Evolutionary conservation across 1,284 basidiomycete species (phyloP), one percentile per base, ranked within the genome.

Genomic region (Blastosporella zonata): DNA sequence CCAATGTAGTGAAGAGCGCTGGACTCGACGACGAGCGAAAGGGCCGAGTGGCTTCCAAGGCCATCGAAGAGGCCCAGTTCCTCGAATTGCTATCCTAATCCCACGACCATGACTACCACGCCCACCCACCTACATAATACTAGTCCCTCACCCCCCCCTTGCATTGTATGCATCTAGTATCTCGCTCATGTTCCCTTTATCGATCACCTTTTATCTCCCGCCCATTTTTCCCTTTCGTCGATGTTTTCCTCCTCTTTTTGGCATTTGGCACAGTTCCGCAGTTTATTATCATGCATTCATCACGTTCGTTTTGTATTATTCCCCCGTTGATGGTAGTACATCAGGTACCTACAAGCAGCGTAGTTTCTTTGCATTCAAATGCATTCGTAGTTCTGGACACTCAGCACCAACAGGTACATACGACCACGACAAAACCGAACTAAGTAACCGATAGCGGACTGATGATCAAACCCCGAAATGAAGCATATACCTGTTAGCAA

Each of bases 1-100:
- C 84, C 7, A 74, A 76, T 47, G 81, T 93, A 70, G 67, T 93
- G 51, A 83, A 81, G 62, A 83, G 81, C 36, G 74, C 87, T 17
- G 75, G 74, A 18, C 68, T 90, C 56, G 79, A 89, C 57, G 79
- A 82, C 53, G 79, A 79, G 44, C 72, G 72, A 49, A 73, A 72
- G 50, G 66, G 68, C 46, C 77, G 74, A 43, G 70, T 88, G 49
- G 75, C 78, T 23, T 68, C 73, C 44, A 86, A 85, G 71, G 81
- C 78, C 33, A 62, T 66, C 69, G 79, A 81, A 59, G 71, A 64
- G 47, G 76, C 79, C 58, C 79, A 75, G 66, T 72, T 88, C 64
- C 69, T 84, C 60, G 67, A 62, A 56, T 70, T 86, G 49, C 67
- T 86, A 60, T 74, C 76, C 63, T 82, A 77, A 69, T n/a, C n/a